Evolutionary conservation across 805 yeast species (phyloP).

Genomic region (Hanseniaspora vineae): DNA sequence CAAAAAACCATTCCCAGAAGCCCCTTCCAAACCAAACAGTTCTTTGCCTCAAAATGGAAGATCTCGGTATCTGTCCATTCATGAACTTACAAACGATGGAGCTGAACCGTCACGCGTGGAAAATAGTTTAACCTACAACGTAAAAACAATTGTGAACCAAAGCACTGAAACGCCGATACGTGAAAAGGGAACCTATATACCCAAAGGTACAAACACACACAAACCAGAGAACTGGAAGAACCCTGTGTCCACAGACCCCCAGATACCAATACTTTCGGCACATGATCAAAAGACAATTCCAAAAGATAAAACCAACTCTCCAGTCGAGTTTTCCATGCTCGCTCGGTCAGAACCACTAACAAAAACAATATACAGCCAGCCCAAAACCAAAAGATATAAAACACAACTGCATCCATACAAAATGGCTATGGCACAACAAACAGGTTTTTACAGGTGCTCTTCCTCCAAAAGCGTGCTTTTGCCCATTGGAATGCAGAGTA

Average conservation of each 20-base stretch:
- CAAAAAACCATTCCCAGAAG: no score
- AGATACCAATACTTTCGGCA: neutral
- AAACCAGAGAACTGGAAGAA: no score
- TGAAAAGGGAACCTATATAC: neutral
- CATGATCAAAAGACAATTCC: neutral
- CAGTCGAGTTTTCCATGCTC: neutral
- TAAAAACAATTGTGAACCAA: no score
- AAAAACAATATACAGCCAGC: neutral
- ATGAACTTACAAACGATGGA: neutral
- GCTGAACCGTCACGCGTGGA: neutral
- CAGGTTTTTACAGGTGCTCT: conserved; percentile 6
- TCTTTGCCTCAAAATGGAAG: neutral
- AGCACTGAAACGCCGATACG: no score
- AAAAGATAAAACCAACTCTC: neutral
- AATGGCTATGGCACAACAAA: neutral
- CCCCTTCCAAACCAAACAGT: no score
- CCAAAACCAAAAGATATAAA: neutral
- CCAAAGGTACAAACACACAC: neutral
- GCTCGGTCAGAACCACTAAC: neutral
- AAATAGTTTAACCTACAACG: no score
- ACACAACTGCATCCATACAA: neutral
- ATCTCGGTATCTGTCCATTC: neutral
- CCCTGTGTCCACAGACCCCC: no score
- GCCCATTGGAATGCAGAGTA: neutral
- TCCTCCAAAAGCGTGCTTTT: conserved; percentile 5